Evolutionary conservation across 306 rosid species (phyloP).

Genomic region (Vigna mungo): DNA sequence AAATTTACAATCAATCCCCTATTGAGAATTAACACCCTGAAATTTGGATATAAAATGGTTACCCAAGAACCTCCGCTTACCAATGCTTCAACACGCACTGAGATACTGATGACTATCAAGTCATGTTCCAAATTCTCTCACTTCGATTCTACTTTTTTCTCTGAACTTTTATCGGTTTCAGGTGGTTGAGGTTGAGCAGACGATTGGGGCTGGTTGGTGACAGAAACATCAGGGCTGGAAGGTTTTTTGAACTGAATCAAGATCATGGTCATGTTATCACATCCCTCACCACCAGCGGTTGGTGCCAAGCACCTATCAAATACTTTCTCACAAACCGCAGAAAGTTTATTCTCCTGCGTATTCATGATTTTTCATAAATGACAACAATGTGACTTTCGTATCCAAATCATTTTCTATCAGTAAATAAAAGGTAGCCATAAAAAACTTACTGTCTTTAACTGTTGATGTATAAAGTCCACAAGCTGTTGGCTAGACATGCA

Average conservation of each 20-base stretch:
- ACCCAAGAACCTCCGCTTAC: conserved; percentile 28
- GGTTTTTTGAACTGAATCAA: conserved; percentile 84
- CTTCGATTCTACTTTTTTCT: conserved; percentile 29
- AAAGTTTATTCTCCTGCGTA: conserved; percentile 84
- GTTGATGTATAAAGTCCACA: conserved; percentile 75
- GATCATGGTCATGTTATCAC: conserved; percentile 99
- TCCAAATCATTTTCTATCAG: conserved; percentile 20
- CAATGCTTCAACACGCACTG: conserved; percentile 31
- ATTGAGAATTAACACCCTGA: conserved; percentile 41
- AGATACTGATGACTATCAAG: conserved; percentile 16
- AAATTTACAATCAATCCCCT: conserved; percentile 54
- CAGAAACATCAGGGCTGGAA: conserved; percentile 45
- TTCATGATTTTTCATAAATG: conserved; percentile 10
- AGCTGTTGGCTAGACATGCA: conserved; percentile 97
- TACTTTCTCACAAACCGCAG: conserved; percentile 84
- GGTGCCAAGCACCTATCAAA: conserved; percentile 97
- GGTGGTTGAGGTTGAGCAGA: conserved; percentile 41
- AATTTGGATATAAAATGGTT: conserved; percentile 34
- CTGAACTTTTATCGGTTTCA: conserved; percentile 43
- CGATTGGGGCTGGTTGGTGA: conserved; percentile 50
- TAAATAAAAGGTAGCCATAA: conserved; percentile 3
- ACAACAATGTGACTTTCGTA: conserved; percentile 21
- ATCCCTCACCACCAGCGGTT: conserved; percentile 87
- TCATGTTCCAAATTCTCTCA: conserved; percentile 25
- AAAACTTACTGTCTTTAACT: conserved; percentile 69